Conservation (phyloP, 495 filamentous ascomycete genomes). For the Aspergillus diversus region DNA sequence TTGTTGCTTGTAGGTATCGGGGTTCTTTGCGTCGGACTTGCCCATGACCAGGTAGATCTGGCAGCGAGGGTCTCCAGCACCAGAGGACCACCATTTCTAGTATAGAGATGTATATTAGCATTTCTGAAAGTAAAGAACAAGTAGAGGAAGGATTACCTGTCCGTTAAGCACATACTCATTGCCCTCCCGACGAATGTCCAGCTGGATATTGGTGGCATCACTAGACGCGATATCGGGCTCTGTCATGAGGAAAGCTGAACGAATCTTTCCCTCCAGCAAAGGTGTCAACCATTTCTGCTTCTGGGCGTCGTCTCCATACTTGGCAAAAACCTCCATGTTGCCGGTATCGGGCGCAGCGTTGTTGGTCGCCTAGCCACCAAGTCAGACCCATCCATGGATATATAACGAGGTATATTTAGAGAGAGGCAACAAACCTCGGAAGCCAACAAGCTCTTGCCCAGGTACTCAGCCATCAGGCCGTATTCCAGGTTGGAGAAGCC, state of each 20-base stretch:
- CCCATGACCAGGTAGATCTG: slow-evolving; percentile 92
- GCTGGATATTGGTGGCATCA: slow-evolving; percentile 85
- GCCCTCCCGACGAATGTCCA: slow-evolving; percentile 79
- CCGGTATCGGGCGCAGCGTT: slow-evolving; percentile 91
- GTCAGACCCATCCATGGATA: not conserved
- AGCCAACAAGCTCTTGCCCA: slow-evolving; percentile 78
- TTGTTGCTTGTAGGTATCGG: slow-evolving; percentile 80
- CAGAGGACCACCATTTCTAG: slow-evolving; percentile 96
- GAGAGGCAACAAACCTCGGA: slow-evolving; percentile 59
- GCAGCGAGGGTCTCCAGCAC: slow-evolving; percentile 89
- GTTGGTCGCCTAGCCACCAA: slow-evolving; percentile 67
- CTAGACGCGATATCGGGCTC: slow-evolving; percentile 84
- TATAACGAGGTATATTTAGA: not conserved
- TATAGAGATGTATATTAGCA: not conserved
- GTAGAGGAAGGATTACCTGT: slow-evolving; percentile 54
- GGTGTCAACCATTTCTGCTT: slow-evolving; percentile 85
- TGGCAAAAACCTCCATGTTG: slow-evolving; percentile 95
- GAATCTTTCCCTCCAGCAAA: slow-evolving; percentile 81
- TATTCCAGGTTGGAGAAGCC: slow-evolving; percentile 92
- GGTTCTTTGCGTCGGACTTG: slow-evolving; percentile 73
- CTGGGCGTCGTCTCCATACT: slow-evolving; percentile 89
- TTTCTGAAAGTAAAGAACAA: not conserved
- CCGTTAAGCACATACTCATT: slow-evolving; percentile 86
- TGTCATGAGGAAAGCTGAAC: slow-evolving; percentile 93
- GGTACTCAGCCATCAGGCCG: slow-evolving; percentile 87